phyloP scores from a whole-genome alignment of 192 early-diverging fungal genomes.

The Dimargaris xerosporica region DNA sequence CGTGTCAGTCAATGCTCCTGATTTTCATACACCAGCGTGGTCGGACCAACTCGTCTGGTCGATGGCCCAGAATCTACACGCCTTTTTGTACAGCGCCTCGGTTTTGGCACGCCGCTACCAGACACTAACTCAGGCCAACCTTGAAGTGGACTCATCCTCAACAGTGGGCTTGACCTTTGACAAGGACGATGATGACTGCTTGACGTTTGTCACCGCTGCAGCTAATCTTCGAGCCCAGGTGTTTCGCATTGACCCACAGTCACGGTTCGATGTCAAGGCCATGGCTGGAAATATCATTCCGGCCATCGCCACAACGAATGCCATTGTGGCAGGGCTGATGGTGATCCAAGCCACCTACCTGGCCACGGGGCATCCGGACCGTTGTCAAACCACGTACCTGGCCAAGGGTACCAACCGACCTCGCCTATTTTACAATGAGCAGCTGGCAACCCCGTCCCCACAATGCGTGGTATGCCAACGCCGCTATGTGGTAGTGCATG shows the following conservation, averaged over 20 bases:
- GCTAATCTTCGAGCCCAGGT: conserved; percentile 72
- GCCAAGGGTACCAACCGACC: conserved; percentile 39
- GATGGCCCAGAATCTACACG: conserved; percentile 45
- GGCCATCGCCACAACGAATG: conserved; percentile 96
- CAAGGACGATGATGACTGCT: conserved; percentile 84
- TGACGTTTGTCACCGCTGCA: conserved; percentile 89
- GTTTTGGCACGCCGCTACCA: conserved; percentile 14
- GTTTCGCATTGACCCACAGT: conserved; percentile 66
- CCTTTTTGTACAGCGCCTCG: conserved; percentile 47
- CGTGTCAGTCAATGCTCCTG: conserved; percentile 18
- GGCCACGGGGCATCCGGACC: conserved; percentile 16
- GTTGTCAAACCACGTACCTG: conserved; percentile 34
- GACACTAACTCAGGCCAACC: background rate
- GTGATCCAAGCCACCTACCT: conserved; percentile 75
- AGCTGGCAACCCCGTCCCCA: conserved; percentile 46
- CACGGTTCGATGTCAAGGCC: conserved; percentile 83
- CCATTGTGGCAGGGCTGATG: conserved; percentile 87
- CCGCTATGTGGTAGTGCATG: conserved; percentile 39
- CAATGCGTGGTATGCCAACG: conserved; percentile 62
- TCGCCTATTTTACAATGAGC: conserved; percentile 46
- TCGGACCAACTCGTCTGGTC: conserved; percentile 53
- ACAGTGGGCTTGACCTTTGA: conserved; percentile 56
- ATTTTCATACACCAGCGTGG: too few relatives aligned
- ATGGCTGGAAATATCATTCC: conserved; percentile 99
- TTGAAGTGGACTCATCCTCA: background rate